A percentile compares a stretch with the other conserved stretches of the same genome.
Evolutionary conservation across 1,284 basidiomycete species (phyloP).

Genomic region (Puccinia polysora): DNA sequence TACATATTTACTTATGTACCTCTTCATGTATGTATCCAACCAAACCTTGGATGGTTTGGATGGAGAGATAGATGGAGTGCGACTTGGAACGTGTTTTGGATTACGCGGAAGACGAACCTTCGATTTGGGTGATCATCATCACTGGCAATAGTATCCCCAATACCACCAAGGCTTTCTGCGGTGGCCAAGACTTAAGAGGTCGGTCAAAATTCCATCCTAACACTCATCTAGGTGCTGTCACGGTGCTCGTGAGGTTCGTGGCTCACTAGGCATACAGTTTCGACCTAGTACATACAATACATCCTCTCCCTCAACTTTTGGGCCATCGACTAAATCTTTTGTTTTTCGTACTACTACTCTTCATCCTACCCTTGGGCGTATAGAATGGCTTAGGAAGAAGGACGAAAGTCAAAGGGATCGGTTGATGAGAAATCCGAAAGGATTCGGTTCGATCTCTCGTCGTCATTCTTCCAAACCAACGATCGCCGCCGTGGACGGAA

Average conservation of each 20-base stretch:
- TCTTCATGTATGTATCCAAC: too few relatives aligned
- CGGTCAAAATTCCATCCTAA: too few relatives aligned
- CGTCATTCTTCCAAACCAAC: conserved; percentile 66
- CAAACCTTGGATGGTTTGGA: background rate
- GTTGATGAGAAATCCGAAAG: conserved; percentile 60
- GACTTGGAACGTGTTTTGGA: conserved; percentile 63
- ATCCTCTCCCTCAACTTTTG: too few relatives aligned
- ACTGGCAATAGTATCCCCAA: conserved; percentile 59
- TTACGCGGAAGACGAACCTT: conserved; percentile 71
- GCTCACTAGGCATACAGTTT: too few relatives aligned
- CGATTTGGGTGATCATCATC: conserved; percentile 70
- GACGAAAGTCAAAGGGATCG: conserved; percentile 54
- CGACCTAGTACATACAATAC: too few relatives aligned
- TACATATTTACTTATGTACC: too few relatives aligned
- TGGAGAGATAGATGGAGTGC: conserved; percentile 56
- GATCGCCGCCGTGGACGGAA: conserved; percentile 75
- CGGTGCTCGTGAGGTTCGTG: too few relatives aligned
- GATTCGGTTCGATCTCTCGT: conserved; percentile 71
- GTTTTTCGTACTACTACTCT: background rate
- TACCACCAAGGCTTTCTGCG: conserved; percentile 69
- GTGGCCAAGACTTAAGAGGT: conserved; percentile 70
- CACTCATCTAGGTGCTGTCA: too few relatives aligned
- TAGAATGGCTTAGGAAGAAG: conserved; percentile 45
- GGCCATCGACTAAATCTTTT: background rate
- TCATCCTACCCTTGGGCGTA: background rate